Evolutionary conservation across 495 filamentous ascomycete genomes (phyloP).

Genomic region (Podospora bellae-mahoneyi): DNA sequence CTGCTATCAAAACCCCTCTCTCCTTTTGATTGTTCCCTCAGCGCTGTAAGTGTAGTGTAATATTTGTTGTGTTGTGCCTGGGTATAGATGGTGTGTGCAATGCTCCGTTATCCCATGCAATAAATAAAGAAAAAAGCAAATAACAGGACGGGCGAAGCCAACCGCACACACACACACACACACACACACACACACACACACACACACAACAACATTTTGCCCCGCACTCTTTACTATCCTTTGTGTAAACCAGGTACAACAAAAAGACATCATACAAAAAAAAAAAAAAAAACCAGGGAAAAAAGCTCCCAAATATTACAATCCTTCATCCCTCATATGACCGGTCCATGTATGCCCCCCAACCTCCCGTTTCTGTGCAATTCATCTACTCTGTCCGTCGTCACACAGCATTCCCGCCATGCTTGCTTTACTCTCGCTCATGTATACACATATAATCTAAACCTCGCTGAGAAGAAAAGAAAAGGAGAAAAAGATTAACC

Average conservation of each 20-base stretch:
- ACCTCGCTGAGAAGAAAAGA: slow-evolving; percentile 5
- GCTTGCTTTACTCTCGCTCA: neutral
- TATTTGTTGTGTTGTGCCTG: neutral
- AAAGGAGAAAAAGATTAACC: slow-evolving; percentile 44
- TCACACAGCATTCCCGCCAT: neutral
- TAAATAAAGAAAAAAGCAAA: neutral
- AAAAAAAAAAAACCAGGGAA: slow-evolving; percentile 2
- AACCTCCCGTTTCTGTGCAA: neutral
- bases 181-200: neutral
- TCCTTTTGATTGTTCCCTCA: neutral
- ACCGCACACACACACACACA: neutral
- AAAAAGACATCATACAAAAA: slow-evolving; percentile 10
- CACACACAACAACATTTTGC: neutral
- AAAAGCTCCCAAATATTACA: slow-evolving; percentile 14
- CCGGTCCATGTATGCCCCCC: neutral
- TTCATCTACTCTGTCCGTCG: neutral
- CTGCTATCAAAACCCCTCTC: neutral
- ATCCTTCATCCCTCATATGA: slow-evolving; percentile 1
- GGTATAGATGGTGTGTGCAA: neutral
- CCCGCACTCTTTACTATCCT: neutral
- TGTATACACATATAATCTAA: slow-evolving; percentile 1
- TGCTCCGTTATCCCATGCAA: neutral
- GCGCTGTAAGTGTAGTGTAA: neutral
- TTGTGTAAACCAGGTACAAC: slow-evolving; percentile 7
- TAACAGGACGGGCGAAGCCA: neutral